These are phyloP conservation scores for Sanghuangporus weigelae DNA, from an alignment of 1,284 basidiomycete species.

Conservation along the genomic window DNA sequence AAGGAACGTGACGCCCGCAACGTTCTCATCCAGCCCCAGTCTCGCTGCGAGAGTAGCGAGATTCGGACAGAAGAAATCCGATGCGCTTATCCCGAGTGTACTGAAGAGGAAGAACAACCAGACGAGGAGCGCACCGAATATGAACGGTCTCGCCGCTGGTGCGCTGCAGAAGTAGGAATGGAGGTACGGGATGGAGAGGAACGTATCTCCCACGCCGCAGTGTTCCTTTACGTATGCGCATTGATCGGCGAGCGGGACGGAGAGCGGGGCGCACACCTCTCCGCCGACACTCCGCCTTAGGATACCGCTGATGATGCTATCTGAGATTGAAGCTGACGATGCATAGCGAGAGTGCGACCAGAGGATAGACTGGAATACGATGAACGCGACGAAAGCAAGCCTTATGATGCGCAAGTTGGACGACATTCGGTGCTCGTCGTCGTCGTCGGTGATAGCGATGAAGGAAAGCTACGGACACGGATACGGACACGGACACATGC, in stretches of 20 bases:
- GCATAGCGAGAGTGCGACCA: conserved; percentile 61
- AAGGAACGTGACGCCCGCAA: conserved; percentile 90
- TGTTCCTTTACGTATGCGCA: conserved; percentile 52
- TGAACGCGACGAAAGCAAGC: conserved; percentile 42
- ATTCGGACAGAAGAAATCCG: conserved; percentile 95
- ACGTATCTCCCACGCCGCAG: conserved; percentile 54
- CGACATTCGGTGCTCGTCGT: neutral
- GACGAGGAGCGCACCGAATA: conserved; percentile 57
- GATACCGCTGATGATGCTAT: conserved; percentile 7
- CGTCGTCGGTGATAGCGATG: neutral
- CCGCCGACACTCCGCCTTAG: neutral
- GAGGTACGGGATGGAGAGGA: conserved; percentile 68
- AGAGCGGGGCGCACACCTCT: conserved; percentile 55
- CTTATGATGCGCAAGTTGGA: neutral
- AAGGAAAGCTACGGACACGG: neutral
- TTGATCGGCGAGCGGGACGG: conserved; percentile 49
- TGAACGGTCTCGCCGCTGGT: conserved; percentile 43
- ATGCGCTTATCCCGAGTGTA: conserved; percentile 86
- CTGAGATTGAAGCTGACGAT: neutral
- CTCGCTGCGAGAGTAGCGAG: conserved; percentile 79
- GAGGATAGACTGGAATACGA: conserved; percentile 52
- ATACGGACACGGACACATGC: neutral
- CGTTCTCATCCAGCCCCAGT: conserved; percentile 82
- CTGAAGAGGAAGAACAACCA: conserved; percentile 86
- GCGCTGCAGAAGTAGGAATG: conserved; percentile 64